Conservation (phyloP, 805 yeast species). For the Schwanniomyces sp. region DNA sequence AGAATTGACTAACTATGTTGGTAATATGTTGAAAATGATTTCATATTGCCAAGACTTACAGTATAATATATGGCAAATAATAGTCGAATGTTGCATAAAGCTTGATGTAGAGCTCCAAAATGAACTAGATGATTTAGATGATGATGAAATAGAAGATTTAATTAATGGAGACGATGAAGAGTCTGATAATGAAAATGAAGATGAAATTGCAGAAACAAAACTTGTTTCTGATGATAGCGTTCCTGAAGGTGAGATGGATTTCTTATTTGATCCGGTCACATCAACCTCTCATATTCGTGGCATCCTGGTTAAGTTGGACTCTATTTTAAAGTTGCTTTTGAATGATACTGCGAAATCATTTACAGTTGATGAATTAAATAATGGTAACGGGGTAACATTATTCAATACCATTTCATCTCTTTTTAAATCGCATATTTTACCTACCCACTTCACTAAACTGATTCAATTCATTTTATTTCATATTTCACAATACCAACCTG, state of each 20-base stretch:
- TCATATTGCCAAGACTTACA: conserved; percentile 77
- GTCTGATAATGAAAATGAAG: conserved; percentile 30
- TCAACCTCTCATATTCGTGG: conserved; percentile 48
- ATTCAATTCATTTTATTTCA: conserved; percentile 84
- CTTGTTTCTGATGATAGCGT: conserved; percentile 23
- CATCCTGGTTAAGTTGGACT: conserved; percentile 70
- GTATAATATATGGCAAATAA: conserved; percentile 72
- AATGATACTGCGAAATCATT: conserved; percentile 48
- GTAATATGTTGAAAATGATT: conserved; percentile 58
- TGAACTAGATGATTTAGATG: conserved; percentile 82
- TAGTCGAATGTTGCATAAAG: conserved; percentile 77
- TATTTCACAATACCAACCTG: conserved; percentile 77
- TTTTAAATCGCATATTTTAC: conserved; percentile 79
- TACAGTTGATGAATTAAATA: conserved; percentile 48
- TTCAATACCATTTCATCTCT: conserved; percentile 74
- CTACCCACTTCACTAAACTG: conserved; percentile 89
- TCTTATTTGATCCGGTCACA: conserved; percentile 39
- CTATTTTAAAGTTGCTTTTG: conserved; percentile 60
- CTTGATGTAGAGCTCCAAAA: conserved; percentile 91
- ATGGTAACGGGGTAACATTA: conserved; percentile 64
- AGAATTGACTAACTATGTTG: conserved; percentile 60
- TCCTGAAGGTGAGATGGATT: conserved; percentile 43
- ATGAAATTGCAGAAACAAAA: conserved; percentile 15
- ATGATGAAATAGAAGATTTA: conserved; percentile 56
- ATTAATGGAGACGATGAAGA: conserved; percentile 49